These are phyloP conservation scores for Striga asiatica DNA, from an alignment of 257 asterid species.

Conservation along the genomic window DNA sequence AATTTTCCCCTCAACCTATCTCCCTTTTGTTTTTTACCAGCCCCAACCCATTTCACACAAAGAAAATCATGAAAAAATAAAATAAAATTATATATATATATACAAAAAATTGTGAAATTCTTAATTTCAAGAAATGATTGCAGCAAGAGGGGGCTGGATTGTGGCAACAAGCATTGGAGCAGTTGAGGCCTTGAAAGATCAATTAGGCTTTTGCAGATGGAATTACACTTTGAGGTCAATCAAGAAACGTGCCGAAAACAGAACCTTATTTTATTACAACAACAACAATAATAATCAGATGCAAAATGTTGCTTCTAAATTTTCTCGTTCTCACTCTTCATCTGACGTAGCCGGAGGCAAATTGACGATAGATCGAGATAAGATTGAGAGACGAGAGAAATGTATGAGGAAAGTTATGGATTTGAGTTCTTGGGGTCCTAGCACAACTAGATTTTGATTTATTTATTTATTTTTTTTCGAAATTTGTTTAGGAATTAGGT, in stretches of 20 bases:
- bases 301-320: neutral
- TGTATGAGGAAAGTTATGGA: neutral
- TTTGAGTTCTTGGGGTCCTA: neutral
- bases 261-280: neutral
- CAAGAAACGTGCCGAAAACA: neutral
- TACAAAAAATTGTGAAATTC: neutral
- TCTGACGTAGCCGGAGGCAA: too few species aligned
- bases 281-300: too few species aligned
- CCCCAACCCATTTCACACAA: too few species aligned
- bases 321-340: neutral
- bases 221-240: neutral
- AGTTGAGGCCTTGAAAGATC: neutral
- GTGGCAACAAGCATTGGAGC: neutral
- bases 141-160: neutral
- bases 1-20: neutral
- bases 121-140: neutral
- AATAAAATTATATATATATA: neutral
- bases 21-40: too few species aligned
- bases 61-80: neutral
- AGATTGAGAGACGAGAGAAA: neutral
- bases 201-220: neutral
- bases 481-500: too few species aligned
- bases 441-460: neutral
- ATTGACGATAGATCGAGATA: neutral
- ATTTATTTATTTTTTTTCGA: too few species aligned